Conservation (phyloP, 257 asterid species). For the Nicotiana paniculata region DNA sequence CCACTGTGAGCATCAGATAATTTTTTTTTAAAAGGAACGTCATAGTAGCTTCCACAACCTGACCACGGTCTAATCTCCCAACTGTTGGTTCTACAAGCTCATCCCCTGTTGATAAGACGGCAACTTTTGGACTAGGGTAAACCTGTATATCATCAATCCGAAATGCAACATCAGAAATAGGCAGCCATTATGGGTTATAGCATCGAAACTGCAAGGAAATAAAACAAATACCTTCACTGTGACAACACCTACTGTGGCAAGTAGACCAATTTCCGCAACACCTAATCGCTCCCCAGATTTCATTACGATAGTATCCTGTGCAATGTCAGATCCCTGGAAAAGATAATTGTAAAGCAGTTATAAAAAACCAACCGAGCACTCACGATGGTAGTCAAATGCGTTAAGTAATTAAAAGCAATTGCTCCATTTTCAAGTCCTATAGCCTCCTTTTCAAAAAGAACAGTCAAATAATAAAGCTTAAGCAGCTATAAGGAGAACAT, state of each 20-base stretch:
- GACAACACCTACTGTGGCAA: slow-evolving; percentile 74
- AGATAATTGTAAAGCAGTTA: background rate
- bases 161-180: background rate
- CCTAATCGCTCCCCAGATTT: slow-evolving; percentile 77
- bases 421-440: background rate
- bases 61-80: slow-evolving; percentile 62
- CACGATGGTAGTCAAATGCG: background rate
- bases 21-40: background rate
- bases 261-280: slow-evolving; percentile 86
- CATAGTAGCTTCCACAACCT: slow-evolving; percentile 41
- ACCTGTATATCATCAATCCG: slow-evolving; percentile 38
- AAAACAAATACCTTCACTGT: slow-evolving; percentile 54
- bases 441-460: background rate
- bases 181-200: background rate
- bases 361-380: background rate
- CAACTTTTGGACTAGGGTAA: slow-evolving; percentile 66
- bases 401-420: background rate
- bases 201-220: background rate
- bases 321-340: slow-evolving; percentile 76
- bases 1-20: background rate
- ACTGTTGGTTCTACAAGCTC: slow-evolving; percentile 81
- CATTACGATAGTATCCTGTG: slow-evolving; percentile 67
- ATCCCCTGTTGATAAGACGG: slow-evolving; percentile 88
- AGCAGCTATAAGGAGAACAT: background rate
- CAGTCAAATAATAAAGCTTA: background rate